Evolutionary conservation across 2,329 filamentous ascomycete genomes (phyloP), one percentile per base, ranked within the genome.

Genomic region (Aspergillus phoenicis): DNA sequence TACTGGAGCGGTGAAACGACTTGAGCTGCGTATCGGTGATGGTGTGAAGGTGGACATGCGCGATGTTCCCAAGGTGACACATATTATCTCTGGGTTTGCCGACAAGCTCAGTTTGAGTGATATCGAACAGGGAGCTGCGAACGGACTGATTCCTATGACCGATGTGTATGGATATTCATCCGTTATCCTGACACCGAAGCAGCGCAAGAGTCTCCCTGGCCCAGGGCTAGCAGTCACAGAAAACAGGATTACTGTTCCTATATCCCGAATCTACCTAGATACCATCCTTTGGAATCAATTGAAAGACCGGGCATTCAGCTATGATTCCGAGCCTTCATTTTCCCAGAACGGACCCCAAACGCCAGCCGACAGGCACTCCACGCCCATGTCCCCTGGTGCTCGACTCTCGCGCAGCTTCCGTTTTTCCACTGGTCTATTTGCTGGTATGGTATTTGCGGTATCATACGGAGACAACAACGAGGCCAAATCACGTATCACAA

Each of bases 361-460:
- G 6, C 77, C 77, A 15, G 72, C 72, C 8, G 73, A 78, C 49
- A 70, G 68, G 47, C 69, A 75, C 11, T 79, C 79, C 7, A 76
- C 77, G 13, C 72, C 77, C 58, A 73, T 73, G 38, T 83, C 84
- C 1, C 83, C 85, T 1, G 75, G 74, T 24, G 83, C 83, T 3
- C 79, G 83, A 17, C 73, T 80, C 24, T 81, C 82, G 6, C 80
- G 82, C 61, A 73, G 66, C 56, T 60, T 72, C 52, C 67, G 71
- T 22, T 64, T 63, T 62, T 66, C 49, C 3, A 70, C 67, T 17
- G 79, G 80, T 2, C 64, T 96, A 0, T 97, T 98, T 69, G 78
- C 84, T 1, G 87, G 88, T 45, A 97, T 97, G 93, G 87, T 87
- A 0, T 97, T 98, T 75, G 93, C 93, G 0, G 84, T 97, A 10